These are phyloP conservation scores for Kluyveromyces wickerhamii DNA, from an alignment of 805 yeast genomes.

Conservation along the genomic window DNA sequence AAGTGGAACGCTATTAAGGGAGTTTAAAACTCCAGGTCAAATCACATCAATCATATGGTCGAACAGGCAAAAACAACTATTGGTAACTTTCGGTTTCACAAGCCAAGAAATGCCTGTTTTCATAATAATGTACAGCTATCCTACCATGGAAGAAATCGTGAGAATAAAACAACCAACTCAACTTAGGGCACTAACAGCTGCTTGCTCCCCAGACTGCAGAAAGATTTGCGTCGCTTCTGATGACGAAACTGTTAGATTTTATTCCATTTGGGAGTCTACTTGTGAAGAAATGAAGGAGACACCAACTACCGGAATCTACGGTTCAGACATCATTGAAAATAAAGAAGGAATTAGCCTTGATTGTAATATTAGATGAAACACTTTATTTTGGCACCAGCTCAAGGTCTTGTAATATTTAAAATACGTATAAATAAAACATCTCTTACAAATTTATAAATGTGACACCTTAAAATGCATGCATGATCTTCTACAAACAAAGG, in stretches of 20 bases:
- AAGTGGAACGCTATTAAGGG: conserved; percentile 61
- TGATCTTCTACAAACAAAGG: no score
- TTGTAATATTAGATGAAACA: not conserved
- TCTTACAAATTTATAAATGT: no score
- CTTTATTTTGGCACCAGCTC: not conserved
- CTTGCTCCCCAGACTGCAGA: conserved; percentile 53
- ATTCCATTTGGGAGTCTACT: conserved; percentile 55
- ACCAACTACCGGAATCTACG: conserved; percentile 40
- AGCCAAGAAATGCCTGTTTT: conserved; percentile 42
- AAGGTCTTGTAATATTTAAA: no score
- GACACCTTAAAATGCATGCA: no score
- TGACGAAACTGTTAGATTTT: conserved; percentile 71
- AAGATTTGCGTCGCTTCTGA: conserved; percentile 67
- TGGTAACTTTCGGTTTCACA: conserved; percentile 79
- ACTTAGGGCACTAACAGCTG: conserved; percentile 59
- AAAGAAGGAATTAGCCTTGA: conserved; percentile 41
- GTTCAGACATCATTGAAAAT: conserved; percentile 50
- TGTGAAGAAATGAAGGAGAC: conserved; percentile 31
- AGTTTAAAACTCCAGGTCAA: conserved; percentile 57
- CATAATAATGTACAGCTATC: conserved; percentile 60
- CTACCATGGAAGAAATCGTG: conserved; percentile 42
- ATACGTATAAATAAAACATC: no score
- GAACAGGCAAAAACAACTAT: conserved; percentile 48
- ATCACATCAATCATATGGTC: conserved; percentile 81
- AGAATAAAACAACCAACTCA: conserved; percentile 44